Conservation (phyloP, 2,329 filamentous ascomycete genomes). For the Venturia carpophila region DNA sequence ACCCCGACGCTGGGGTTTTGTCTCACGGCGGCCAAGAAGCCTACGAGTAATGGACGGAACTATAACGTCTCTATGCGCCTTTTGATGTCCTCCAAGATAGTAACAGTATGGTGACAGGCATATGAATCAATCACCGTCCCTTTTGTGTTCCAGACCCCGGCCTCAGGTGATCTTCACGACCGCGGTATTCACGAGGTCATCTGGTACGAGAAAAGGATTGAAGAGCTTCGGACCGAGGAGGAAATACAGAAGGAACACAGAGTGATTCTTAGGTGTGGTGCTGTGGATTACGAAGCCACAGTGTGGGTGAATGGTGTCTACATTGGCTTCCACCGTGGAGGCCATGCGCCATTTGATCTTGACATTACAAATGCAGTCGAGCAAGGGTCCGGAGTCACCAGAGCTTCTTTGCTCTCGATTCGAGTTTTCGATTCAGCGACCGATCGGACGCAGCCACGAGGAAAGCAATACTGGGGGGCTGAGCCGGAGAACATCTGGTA, state of each 20-base stretch:
- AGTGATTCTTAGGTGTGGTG: slow-evolving; percentile 50
- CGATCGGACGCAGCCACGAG: slow-evolving; percentile 57
- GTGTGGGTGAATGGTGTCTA: slow-evolving; percentile 49
- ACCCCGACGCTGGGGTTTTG: no score
- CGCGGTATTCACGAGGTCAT: slow-evolving; percentile 57
- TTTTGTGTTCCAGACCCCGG: slow-evolving; percentile 57
- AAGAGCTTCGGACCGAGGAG: slow-evolving; percentile 41
- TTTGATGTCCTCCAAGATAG: no score
- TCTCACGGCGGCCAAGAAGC: no score
- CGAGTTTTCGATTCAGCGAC: slow-evolving; percentile 57
- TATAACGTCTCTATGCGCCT: no score
- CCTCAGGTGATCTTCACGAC: slow-evolving; percentile 52
- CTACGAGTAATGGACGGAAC: no score
- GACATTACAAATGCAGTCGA: slow-evolving; percentile 45
- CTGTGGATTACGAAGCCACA: slow-evolving; percentile 54
- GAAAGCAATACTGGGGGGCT: slow-evolving; percentile 59
- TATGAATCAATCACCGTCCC: slow-evolving; percentile 48
- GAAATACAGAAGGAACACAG: slow-evolving; percentile 35
- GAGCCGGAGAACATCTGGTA: slow-evolving; percentile 10
- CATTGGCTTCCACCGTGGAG: slow-evolving; percentile 49
- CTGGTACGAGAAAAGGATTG: slow-evolving; percentile 54
- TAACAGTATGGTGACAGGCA: slow-evolving; percentile 36
- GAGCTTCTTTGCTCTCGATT: slow-evolving; percentile 39
- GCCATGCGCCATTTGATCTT: slow-evolving; percentile 51
- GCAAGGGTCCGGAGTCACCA: slow-evolving; percentile 18